These are phyloP conservation scores for Comarum palustre DNA, from an alignment of 306 rosid species.

Conservation along the genomic window DNA sequence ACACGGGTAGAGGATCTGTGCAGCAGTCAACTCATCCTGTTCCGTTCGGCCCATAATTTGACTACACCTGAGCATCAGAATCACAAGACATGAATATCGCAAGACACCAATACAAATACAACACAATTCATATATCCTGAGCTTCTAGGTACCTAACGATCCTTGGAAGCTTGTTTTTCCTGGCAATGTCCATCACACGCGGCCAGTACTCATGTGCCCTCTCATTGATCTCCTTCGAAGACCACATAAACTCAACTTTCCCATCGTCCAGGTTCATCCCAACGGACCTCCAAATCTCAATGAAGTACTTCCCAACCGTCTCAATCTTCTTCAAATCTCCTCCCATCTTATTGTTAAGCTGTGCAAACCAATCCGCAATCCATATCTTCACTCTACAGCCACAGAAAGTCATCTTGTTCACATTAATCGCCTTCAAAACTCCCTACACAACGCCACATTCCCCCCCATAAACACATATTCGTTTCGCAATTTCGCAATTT, in stretches of 20 bases:
- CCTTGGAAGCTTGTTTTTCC: slow-evolving; percentile 64
- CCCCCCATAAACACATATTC: not conserved
- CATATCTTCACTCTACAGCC: slow-evolving; percentile 84
- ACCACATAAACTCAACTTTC: slow-evolving; percentile 90
- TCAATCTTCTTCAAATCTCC: slow-evolving; percentile 82
- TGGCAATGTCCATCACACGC: slow-evolving; percentile 80
- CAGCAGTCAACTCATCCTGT: slow-evolving; percentile 68
- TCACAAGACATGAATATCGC: not conserved
- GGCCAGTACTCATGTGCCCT: slow-evolving; percentile 83
- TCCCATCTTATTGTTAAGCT: slow-evolving; percentile 78
- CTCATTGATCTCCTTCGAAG: slow-evolving; percentile 66
- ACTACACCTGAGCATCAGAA: slow-evolving; percentile 54
- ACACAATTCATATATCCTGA: not conserved
- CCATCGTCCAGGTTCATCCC: slow-evolving; percentile 82
- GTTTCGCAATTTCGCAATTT: not conserved
- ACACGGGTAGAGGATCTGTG: slow-evolving; percentile 87
- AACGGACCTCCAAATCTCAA: slow-evolving; percentile 79
- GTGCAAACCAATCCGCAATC: slow-evolving; percentile 95
- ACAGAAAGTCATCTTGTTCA: slow-evolving; percentile 69
- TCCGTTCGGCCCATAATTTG: slow-evolving; percentile 87
- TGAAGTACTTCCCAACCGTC: slow-evolving; percentile 59
- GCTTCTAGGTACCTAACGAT: slow-evolving; percentile 46
- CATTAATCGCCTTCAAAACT: slow-evolving; percentile 69
- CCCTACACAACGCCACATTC: slow-evolving; percentile 42
- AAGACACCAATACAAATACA: not conserved